phyloP scores from a whole-genome alignment of 257 asterid genomes.

The Haberlea rhodopensis region DNA sequence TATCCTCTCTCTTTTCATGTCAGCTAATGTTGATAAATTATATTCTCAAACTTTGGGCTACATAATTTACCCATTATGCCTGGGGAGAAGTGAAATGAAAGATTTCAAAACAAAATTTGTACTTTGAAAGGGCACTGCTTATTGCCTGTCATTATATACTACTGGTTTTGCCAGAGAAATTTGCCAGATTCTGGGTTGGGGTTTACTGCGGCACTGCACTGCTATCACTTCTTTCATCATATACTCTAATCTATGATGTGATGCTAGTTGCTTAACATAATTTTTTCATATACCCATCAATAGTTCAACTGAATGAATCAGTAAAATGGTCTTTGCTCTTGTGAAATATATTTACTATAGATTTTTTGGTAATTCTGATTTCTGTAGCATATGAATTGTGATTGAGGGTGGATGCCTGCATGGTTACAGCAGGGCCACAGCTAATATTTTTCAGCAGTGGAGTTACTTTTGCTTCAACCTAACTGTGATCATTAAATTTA shows the following conservation, averaged over 20 bases:
- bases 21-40: background rate
- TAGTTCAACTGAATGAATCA: background rate
- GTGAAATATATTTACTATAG: constrained; percentile 2
- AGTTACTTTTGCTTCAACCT: constrained; percentile 15
- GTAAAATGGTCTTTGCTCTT: constrained; percentile 11
- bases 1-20: background rate
- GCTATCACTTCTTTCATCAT: constrained; percentile 16
- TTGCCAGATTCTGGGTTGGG: constrained; percentile 9
- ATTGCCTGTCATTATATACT: background rate
- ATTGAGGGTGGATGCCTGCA: constrained; percentile 21
- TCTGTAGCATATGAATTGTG: constrained; percentile 5
- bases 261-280: constrained; percentile 7
- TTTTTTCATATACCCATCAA: constrained; percentile 3
- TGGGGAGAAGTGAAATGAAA: background rate
- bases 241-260: background rate
- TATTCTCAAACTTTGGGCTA: too few relatives aligned
- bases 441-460: constrained; percentile 5
- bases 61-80: background rate
- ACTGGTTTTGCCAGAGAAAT: constrained; percentile 6
- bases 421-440: constrained; percentile 11
- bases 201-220: constrained; percentile 14
- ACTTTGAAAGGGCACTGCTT: background rate
- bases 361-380: constrained; percentile 7
- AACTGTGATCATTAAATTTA: too few relatives aligned
- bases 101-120: background rate